Evolutionary conservation across 1,284 basidiomycete genomes (phyloP).

Genomic region (Microbotryum scabiosae): DNA sequence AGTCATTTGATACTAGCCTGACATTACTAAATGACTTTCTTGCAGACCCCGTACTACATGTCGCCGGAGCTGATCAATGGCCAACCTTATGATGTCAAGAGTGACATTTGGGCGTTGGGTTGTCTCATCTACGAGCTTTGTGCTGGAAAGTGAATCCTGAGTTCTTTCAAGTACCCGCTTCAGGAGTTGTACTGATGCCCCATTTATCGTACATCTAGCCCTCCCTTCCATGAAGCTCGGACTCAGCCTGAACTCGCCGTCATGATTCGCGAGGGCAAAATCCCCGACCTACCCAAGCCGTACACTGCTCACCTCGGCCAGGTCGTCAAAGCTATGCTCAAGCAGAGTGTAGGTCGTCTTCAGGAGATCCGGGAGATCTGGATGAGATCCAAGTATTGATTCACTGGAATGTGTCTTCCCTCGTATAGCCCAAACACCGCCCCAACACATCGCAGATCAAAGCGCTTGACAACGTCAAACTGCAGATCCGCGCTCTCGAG

Average conservation of each 20-base stretch:
- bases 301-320: constrained; percentile 63
- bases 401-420: background rate
- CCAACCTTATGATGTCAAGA: constrained; percentile 91
- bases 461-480: constrained; percentile 34
- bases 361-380: no score
- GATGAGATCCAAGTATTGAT: background rate
- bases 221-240: constrained; percentile 82
- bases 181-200: background rate
- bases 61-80: constrained; percentile 94
- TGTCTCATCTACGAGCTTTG: constrained; percentile 95
- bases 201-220: constrained; percentile 38
- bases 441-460: constrained; percentile 35
- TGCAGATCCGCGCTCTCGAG: constrained; percentile 49
- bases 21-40: background rate
- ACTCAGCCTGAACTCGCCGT: constrained; percentile 75
- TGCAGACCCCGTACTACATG: constrained; percentile 95
- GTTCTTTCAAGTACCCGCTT: no score
- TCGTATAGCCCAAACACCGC: constrained; percentile 33
- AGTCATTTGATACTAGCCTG: background rate
- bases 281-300: constrained; percentile 71
- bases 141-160: constrained; percentile 65
- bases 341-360: constrained; percentile 54
- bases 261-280: constrained; percentile 71
- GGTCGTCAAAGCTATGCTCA: constrained; percentile 80
- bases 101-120: constrained; percentile 95